These are phyloP conservation scores for Cyanodermella asteris DNA, from an alignment of 2,329 filamentous ascomycete genomes.

Conservation along the genomic window DNA sequence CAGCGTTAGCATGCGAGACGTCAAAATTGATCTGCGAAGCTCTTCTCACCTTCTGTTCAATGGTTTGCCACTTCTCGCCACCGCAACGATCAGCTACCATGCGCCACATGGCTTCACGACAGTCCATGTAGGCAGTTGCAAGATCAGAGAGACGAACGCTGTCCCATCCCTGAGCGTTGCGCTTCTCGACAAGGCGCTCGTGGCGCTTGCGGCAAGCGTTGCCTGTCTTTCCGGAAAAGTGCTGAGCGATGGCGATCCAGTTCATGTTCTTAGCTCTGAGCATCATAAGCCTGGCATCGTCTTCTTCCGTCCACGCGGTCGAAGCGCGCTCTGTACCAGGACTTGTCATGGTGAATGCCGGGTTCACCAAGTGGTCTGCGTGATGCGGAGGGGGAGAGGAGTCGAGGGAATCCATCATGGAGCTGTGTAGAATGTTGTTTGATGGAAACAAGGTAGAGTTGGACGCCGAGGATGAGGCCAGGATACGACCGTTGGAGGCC, in stretches of 20 bases:
- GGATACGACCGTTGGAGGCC: no score
- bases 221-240: constrained; percentile 54
- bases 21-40: neutral
- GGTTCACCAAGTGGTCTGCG: neutral
- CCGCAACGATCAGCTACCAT: constrained; percentile 40
- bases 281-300: constrained; percentile 51
- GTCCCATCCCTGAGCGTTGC: constrained; percentile 51
- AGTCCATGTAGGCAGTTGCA: constrained; percentile 56
- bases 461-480: no score
- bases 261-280: constrained; percentile 57
- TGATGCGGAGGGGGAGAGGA: no score
- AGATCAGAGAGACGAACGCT: constrained; percentile 50
- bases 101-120: constrained; percentile 65
- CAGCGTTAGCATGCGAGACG: neutral
- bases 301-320: constrained; percentile 48
- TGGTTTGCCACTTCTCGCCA: constrained; percentile 37
- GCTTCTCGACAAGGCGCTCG: constrained; percentile 58
- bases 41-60: constrained; percentile 43
- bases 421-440: no score
- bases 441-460: no score
- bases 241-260: constrained; percentile 61
- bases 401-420: no score
- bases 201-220: constrained; percentile 82
- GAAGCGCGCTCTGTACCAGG: constrained; percentile 26
- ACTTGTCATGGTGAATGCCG: constrained; percentile 2